phyloP scores from a whole-genome alignment of 1,139 yeast genomes.

The Suhomyces choctaworum region DNA sequence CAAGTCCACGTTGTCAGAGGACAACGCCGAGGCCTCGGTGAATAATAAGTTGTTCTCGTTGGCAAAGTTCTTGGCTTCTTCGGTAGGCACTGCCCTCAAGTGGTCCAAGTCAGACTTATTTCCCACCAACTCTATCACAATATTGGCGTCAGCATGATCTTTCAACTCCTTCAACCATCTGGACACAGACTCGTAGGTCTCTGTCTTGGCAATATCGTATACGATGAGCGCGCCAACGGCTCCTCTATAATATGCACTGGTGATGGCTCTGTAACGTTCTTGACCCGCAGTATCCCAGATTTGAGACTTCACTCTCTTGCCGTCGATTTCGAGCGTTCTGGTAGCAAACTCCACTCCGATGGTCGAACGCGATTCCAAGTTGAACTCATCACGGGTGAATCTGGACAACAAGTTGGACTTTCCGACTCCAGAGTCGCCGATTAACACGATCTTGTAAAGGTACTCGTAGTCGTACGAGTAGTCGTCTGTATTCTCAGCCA shows the following conservation, averaged over 20 bases:
- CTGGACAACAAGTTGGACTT: conserved; percentile 91
- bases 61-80: conserved; percentile 94
- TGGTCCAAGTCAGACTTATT: conserved; percentile 96
- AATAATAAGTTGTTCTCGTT: conserved; percentile 88
- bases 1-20: conserved; percentile 90
- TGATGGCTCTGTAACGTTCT: conserved; percentile 96
- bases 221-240: conserved; percentile 97
- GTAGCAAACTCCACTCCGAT: conserved; percentile 99
- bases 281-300: conserved; percentile 99
- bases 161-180: conserved; percentile 95
- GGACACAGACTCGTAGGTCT: conserved; percentile 87
- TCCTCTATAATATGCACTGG: conserved; percentile 96
- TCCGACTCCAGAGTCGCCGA: conserved; percentile 98
- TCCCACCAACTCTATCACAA: conserved; percentile 91
- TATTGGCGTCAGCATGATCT: conserved; percentile 96
- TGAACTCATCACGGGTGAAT: conserved; percentile 93
- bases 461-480: conserved; percentile 93
- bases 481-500: conserved; percentile 61
- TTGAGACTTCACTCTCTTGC: conserved; percentile 94
- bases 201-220: conserved; percentile 92
- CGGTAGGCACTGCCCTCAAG: conserved; percentile 95
- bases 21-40: conserved; percentile 96
- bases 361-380: conserved; percentile 89
- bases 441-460: conserved; percentile 90
- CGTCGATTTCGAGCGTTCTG: conserved; percentile 90